Percentiles rank a stretch among this genome's conserved stretches.
Conservation (phyloP, 352 stramenopile genomes). For the Globisporangium orthogonon region DNA sequence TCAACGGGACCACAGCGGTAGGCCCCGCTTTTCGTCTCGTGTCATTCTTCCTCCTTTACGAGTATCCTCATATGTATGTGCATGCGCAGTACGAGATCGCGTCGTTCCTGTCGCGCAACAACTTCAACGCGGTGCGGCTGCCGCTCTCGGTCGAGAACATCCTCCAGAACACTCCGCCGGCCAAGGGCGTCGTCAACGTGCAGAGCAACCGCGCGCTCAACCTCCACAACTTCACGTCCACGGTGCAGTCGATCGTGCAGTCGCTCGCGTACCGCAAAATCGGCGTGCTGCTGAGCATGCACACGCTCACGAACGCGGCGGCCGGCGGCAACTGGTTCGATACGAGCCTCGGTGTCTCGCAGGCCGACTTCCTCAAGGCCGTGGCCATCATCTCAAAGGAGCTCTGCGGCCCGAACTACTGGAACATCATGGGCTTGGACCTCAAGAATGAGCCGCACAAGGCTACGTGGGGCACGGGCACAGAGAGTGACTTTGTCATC, state of each 20-base stretch:
- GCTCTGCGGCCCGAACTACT: conserved; percentile 59
- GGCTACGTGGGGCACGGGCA: conserved; percentile 62
- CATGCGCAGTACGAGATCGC: conserved; percentile 59
- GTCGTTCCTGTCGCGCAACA: conserved; percentile 68
- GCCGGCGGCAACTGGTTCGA: conserved; percentile 67
- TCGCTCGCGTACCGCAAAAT: conserved; percentile 64
- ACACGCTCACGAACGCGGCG: conserved; percentile 53
- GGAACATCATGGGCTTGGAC: conserved; percentile 78
- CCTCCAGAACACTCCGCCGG: conserved; percentile 52
- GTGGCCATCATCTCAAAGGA: conserved; percentile 52
- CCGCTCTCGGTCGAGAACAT: conserved; percentile 67
- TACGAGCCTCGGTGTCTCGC: conserved; percentile 27
- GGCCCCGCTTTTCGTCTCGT: conserved; percentile 5
- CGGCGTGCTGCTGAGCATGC: conserved; percentile 70
- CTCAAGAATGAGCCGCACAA: conserved; percentile 75
- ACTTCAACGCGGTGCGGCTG: conserved; percentile 77
- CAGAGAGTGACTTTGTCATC: conserved; percentile 55
- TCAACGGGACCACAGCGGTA: conserved; percentile 69
- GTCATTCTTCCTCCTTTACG: too few relatives aligned
- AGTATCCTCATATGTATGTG: background rate
- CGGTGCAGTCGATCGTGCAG: conserved; percentile 64
- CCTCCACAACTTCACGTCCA: conserved; percentile 62
- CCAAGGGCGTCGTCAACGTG: conserved; percentile 58
- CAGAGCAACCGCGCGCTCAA: conserved; percentile 68
- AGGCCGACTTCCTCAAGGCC: conserved; percentile 53